Evolutionary conservation across 805 yeast species (phyloP).

Genomic region (Brettanomyces sp.): DNA sequence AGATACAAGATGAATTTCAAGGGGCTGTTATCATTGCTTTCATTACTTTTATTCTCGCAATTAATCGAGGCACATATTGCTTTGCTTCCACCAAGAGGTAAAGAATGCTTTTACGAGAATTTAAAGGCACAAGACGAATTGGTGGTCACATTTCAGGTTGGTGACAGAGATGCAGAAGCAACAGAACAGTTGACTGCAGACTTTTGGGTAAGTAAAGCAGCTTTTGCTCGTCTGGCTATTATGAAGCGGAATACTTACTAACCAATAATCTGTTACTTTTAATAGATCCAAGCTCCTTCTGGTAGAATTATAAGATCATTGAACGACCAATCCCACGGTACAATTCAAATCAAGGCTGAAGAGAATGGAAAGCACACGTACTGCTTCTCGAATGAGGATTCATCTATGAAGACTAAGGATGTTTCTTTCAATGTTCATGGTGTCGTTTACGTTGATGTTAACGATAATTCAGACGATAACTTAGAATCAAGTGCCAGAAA

Average conservation of each 20-base stretch:
- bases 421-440: constrained; percentile 95
- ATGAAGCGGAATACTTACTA: background rate
- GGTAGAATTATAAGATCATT: constrained; percentile 43
- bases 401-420: constrained; percentile 68
- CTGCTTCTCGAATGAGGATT: constrained; percentile 86
- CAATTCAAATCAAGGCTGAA: constrained; percentile 56
- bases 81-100: constrained; percentile 71
- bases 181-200: constrained; percentile 59
- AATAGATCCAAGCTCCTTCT: constrained; percentile 21
- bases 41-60: constrained; percentile 3
- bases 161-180: constrained; percentile 72
- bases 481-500: constrained; percentile 77
- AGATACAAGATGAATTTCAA: background rate
- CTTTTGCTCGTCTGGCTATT: constrained; percentile 2
- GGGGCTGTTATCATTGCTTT: background rate
- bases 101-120: constrained; percentile 80
- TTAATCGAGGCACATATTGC: constrained; percentile 61
- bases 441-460: constrained; percentile 73
- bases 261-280: background rate
- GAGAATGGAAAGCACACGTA: constrained; percentile 68
- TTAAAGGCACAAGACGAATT: constrained; percentile 78
- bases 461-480: constrained; percentile 56
- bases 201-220: constrained; percentile 33
- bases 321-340: constrained; percentile 69
- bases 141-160: constrained; percentile 86